A percentile compares a stretch with the other conserved stretches of the same genome.
phyloP scores from a whole-genome alignment of 177 flowering plant species.

The Vitis hybrid region DNA sequence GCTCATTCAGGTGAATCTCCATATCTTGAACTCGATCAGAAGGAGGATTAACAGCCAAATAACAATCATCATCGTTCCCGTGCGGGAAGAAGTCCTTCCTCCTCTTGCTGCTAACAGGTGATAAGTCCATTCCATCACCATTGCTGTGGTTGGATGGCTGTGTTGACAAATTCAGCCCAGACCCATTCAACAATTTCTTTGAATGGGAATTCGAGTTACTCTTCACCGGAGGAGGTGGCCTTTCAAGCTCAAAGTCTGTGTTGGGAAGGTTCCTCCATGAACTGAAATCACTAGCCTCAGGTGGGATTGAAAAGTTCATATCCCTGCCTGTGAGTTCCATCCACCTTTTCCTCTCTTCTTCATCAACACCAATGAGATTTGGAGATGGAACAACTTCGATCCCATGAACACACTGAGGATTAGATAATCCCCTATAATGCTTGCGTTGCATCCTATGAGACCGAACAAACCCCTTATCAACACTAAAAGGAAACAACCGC shows the following conservation, averaged over 20 bases:
- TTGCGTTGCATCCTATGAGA: slow-evolving; percentile 92
- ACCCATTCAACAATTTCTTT: slow-evolving; percentile 72
- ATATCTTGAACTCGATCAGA: slow-evolving; percentile 48
- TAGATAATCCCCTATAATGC: slow-evolving; percentile 66
- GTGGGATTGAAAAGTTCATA: slow-evolving; percentile 61
- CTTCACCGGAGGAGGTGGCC: slow-evolving; percentile 56
- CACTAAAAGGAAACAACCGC: slow-evolving; percentile 80
- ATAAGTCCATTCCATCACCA: slow-evolving; percentile 60
- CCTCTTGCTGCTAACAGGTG: slow-evolving; percentile 60
- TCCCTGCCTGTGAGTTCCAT: slow-evolving; percentile 82
- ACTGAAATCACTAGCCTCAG: slow-evolving; percentile 79
- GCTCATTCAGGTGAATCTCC: slow-evolving; percentile 55
- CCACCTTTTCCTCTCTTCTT: slow-evolving; percentile 82
- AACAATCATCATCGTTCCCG: slow-evolving; percentile 67
- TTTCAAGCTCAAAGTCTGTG: slow-evolving; percentile 77
- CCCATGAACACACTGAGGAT: slow-evolving; percentile 93
- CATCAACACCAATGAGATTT: slow-evolving; percentile 50
- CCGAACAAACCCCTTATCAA: slow-evolving; percentile 82
- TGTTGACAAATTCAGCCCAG: slow-evolving; percentile 74
- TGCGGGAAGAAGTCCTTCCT: slow-evolving; percentile 56
- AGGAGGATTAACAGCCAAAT: slow-evolving; percentile 48
- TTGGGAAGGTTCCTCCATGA: slow-evolving; percentile 82
- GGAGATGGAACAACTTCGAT: slow-evolving; percentile 73
- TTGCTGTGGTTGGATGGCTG: slow-evolving; percentile 47
- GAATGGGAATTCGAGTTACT: slow-evolving; percentile 40